phyloP scores from a whole-genome alignment of 192 early-diverging fungal genomes.

The Linnemannia exigua region DNA sequence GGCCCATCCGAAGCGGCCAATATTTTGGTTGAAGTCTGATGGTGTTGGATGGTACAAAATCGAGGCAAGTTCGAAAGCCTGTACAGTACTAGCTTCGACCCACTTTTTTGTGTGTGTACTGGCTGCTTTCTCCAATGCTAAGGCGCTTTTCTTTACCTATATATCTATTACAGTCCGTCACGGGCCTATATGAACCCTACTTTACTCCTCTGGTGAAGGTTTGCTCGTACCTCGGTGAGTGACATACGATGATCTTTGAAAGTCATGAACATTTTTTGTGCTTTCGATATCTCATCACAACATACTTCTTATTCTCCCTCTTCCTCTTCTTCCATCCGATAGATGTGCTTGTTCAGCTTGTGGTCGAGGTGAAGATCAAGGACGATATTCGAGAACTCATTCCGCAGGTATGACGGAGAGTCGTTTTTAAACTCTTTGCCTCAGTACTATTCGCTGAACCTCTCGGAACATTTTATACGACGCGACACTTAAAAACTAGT shows the following conservation, averaged over 20 bases:
- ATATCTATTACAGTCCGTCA: background rate
- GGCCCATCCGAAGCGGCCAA: background rate
- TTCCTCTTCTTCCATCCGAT: background rate
- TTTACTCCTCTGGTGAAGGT: slow-evolving; percentile 5
- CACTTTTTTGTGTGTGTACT: background rate
- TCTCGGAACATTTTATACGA: background rate
- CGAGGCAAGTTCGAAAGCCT: slow-evolving; percentile 13
- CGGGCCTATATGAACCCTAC: background rate
- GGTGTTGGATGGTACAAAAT: slow-evolving; percentile 44
- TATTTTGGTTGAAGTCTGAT: slow-evolving; percentile 27
- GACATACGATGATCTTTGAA: background rate
- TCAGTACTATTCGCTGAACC: background rate
- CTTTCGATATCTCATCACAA: no score
- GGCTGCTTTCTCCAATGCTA: background rate
- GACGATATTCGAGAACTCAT: background rate
- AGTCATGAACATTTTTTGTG: background rate
- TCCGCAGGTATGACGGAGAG: background rate
- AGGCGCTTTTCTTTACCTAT: background rate
- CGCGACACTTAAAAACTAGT: background rate
- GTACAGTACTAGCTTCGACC: background rate
- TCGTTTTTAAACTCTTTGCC: background rate
- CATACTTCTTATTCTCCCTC: no score
- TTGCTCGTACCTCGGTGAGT: slow-evolving; percentile 14
- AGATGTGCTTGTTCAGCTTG: slow-evolving; percentile 8
- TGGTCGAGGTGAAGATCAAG: background rate